A percentile compares a stretch with the other conserved stretches of the same genome.
Evolutionary conservation across 306 rosid species (phyloP).

Genomic region (Comarum palustre): DNA sequence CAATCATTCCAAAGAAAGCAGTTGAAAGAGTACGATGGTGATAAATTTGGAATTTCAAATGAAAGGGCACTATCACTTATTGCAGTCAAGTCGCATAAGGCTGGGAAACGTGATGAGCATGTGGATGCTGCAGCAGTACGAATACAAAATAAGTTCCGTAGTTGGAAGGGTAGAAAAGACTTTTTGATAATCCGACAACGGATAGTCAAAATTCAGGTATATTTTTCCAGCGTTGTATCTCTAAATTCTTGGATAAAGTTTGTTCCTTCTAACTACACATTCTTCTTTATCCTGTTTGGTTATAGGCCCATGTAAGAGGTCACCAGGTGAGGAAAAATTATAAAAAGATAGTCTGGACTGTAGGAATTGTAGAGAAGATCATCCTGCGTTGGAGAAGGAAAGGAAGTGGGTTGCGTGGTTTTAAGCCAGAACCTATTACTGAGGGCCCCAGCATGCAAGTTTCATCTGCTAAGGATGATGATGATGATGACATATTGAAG

Average conservation of each 20-base stretch:
- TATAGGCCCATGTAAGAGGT: conserved; percentile 88
- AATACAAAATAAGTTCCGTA: conserved; percentile 75
- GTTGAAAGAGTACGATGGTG: conserved; percentile 41
- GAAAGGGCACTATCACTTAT: conserved; percentile 58
- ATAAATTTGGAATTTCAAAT: conserved; percentile 48
- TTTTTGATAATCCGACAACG: conserved; percentile 58
- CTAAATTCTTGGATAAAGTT: not conserved
- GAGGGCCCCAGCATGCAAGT: conserved; percentile 42
- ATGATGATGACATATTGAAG: conserved; percentile 55
- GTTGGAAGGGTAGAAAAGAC: conserved; percentile 81
- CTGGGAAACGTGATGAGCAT: conserved; percentile 43
- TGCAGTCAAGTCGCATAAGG: conserved; percentile 40
- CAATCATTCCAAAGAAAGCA: conserved; percentile 84
- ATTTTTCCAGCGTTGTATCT: not conserved
- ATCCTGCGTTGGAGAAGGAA: conserved; percentile 85
- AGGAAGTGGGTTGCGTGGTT: conserved; percentile 87
- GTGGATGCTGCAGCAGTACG: conserved; percentile 68
- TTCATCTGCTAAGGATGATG: conserved; percentile 51
- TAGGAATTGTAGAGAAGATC: conserved; percentile 81
- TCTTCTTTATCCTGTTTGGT: conserved; percentile 11
- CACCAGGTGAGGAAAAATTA: conserved; percentile 77
- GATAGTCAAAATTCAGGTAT: conserved; percentile 87
- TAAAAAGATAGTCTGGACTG: conserved; percentile 65
- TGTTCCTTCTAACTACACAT: not conserved
- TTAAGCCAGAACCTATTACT: conserved; percentile 49